phyloP scores from a whole-genome alignment of 164 flowering plant genomes.

The Santalum album region DNA sequence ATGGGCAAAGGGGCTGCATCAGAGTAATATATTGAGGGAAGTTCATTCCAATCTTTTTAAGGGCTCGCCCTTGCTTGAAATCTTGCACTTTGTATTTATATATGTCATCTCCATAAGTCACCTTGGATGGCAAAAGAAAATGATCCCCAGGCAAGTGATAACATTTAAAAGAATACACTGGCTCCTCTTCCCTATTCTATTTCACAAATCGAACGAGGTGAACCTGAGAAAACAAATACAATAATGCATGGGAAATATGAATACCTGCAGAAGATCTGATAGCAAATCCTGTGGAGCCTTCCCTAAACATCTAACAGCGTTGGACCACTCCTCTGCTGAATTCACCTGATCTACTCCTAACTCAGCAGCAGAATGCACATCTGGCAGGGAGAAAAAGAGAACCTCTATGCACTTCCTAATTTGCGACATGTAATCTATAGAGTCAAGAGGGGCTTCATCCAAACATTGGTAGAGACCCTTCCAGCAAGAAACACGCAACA shows the following conservation, averaged over 20 bases:
- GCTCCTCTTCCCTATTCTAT: not conserved
- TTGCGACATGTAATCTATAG: constrained; percentile 25
- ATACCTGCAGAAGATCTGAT: constrained; percentile 65
- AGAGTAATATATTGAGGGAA: too few relatives aligned
- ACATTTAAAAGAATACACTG: not conserved
- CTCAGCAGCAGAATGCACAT: constrained; percentile 16
- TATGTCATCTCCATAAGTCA: too few relatives aligned
- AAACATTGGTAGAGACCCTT: constrained; percentile 58
- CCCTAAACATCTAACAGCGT: constrained; percentile 60
- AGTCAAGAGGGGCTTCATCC: constrained; percentile 30
- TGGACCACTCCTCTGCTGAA: constrained; percentile 52
- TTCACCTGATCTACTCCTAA: constrained; percentile 11
- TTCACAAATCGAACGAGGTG: too few relatives aligned
- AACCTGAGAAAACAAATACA: not conserved
- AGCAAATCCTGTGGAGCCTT: constrained; percentile 57
- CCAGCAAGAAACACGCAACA: constrained; percentile 69
- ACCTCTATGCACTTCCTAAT: constrained; percentile 66
- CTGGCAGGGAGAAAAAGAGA: constrained; percentile 58
- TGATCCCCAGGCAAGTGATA: too few relatives aligned
- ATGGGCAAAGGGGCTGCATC: too few relatives aligned
- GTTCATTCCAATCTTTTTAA: too few relatives aligned
- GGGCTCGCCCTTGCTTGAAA: too few relatives aligned
- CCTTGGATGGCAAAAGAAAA: too few relatives aligned
- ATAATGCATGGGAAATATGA: not conserved
- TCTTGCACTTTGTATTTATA: too few relatives aligned